Conservation (phyloP, 1,139 yeast genomes). For the Pneumocystis murina region DNA sequence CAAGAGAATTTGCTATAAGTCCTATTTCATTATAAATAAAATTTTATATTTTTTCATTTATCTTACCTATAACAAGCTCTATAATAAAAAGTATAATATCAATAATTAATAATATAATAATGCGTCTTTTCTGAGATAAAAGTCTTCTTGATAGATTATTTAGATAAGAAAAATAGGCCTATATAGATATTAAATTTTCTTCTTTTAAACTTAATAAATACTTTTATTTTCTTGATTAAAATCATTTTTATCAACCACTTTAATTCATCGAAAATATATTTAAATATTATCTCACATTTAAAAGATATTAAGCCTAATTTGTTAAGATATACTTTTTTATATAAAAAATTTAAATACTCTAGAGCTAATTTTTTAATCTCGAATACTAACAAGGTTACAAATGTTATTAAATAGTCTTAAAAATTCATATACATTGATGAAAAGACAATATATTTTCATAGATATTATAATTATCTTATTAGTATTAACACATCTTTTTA, state of each 20-base stretch:
- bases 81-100: constrained; percentile 75
- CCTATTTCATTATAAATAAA: constrained; percentile 15
- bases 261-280: too few relatives aligned
- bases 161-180: not conserved
- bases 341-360: too few relatives aligned
- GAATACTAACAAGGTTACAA: not conserved
- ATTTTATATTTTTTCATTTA: not conserved
- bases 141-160: not conserved
- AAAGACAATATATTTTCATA: not conserved
- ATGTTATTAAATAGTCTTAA: not conserved
- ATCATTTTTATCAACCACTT: too few relatives aligned
- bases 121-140: constrained; percentile 48
- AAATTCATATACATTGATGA: not conserved
- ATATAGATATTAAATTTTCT: not conserved
- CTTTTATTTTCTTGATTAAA: too few relatives aligned
- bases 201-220: not conserved
- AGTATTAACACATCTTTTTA: constrained; percentile 28
- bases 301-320: too few relatives aligned
- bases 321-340: too few relatives aligned
- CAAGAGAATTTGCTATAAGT: constrained; percentile 79
- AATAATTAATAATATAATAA: constrained; percentile 51
- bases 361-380: too few relatives aligned
- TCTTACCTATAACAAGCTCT: constrained; percentile 53
- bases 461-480: constrained; percentile 15
- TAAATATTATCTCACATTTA: too few relatives aligned